Base-by-base conservation (phyloP, 345 rosid genomes). In the Syzygium aromaticum region DNA sequence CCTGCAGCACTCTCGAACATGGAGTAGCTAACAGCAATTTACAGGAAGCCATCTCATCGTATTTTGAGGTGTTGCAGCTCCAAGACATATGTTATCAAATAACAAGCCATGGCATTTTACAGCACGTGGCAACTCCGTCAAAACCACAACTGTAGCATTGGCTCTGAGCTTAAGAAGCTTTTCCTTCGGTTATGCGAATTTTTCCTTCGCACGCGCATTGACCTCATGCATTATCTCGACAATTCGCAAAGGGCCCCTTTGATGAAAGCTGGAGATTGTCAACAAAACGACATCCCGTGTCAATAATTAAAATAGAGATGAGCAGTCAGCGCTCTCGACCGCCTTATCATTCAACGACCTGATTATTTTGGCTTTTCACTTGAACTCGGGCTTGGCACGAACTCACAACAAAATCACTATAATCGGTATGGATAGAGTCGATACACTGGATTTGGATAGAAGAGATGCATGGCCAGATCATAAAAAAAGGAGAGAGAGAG, bases 311-410 rank as follows among this genome's bases (percentile, higher is more conserved):
- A 28, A 28, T 7, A 15, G 40, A 28, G 22, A 63, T 11, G 5
- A 28, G 3, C 4, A 2, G 2, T 6, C 7, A 63, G 17, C 8
- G 0, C 3, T 63, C 10, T 17, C 10, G 2, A 0, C 3, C 3
- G 5, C 3, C 19, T 28, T 40, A 0, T 63, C 77, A 63, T 64
- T n/a, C 3, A 21, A 64, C 11, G 3, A 28, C 77, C 21, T 15
- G 17, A 19, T 30, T 11, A 16, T n/a, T n/a, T 15, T 64, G 40
- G 77, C 77, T n/a, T 64, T 16, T 22, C 77, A 7, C 5, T 57
- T 6, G 14, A 57, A 57, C 30, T 25, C 7, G 13, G 12, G n/a
- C 64, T 54, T 10, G 28, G 64, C 64, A 25, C n/a, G 12, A 57
- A 25, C 27, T 25, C 28, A 1, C 1, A 25, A 57, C 1, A 10